phyloP scores from a whole-genome alignment of 164 flowering plant genomes.

The Platanus orientalis region DNA sequence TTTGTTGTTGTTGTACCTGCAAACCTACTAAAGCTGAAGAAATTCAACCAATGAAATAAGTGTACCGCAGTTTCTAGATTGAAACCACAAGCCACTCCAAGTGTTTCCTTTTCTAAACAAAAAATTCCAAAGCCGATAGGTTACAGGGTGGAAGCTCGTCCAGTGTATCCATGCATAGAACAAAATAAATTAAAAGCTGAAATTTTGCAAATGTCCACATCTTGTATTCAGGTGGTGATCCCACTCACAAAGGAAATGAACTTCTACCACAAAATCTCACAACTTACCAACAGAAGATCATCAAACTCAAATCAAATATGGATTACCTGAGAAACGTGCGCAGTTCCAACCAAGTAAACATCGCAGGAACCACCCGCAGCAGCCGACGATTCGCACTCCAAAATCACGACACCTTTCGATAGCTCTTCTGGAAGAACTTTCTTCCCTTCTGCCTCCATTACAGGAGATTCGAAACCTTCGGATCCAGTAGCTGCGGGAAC shows the following conservation, averaged over 20 bases:
- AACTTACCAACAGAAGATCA: neutral
- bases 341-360: slow-evolving; percentile 83
- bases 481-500: slow-evolving; percentile 8
- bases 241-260: neutral
- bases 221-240: neutral
- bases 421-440: slow-evolving; percentile 57
- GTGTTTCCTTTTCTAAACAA: too few relatives aligned
- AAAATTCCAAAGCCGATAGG: too few relatives aligned
- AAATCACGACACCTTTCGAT: slow-evolving; percentile 36
- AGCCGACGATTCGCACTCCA: slow-evolving; percentile 64
- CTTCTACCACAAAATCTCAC: neutral
- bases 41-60: too few relatives aligned
- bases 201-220: neutral
- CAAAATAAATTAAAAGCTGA: too few relatives aligned
- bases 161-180: too few relatives aligned
- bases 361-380: slow-evolving; percentile 64
- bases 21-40: too few relatives aligned
- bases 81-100: too few relatives aligned
- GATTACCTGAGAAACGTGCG: slow-evolving; percentile 80
- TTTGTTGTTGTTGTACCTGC: too few relatives aligned
- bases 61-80: too few relatives aligned
- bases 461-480: slow-evolving; percentile 14
- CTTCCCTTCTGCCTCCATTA: slow-evolving; percentile 12
- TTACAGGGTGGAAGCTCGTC: too few relatives aligned
- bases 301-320: neutral